Evolutionary conservation across 192 early-diverging fungal species (phyloP).

Genomic region (Entomortierella beljakovae): DNA sequence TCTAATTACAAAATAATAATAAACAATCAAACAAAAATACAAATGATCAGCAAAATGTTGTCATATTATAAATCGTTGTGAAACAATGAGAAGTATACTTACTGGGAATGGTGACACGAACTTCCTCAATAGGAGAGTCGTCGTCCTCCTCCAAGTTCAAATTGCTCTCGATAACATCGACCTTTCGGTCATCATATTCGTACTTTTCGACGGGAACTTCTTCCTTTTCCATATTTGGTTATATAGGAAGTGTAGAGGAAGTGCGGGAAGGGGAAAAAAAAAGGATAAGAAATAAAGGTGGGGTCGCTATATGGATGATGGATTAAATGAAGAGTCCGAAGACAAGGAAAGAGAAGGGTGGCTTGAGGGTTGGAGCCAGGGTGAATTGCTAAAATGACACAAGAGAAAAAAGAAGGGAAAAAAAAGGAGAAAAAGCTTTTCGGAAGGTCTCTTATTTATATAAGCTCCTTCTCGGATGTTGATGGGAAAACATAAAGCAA

Average conservation of each 20-base stretch:
- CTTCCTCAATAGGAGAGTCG: conserved; percentile 60
- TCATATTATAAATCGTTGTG: neutral
- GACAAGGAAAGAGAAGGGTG: neutral
- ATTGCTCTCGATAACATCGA: conserved; percentile 1
- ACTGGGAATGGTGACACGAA: conserved; percentile 55
- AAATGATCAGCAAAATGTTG: too few species aligned
- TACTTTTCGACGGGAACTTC: conserved; percentile 31
- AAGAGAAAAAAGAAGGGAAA: too few species aligned
- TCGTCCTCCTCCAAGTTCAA: conserved; percentile 40
- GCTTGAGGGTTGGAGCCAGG: too few species aligned
- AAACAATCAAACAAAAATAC: neutral
- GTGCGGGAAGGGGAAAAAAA: neutral
- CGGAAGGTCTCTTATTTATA: too few species aligned
- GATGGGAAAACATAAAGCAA: too few species aligned
- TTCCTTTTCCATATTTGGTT: conserved; percentile 33
- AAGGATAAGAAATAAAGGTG: neutral
- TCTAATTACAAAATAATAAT: conserved; percentile 15
- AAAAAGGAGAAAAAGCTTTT: too few species aligned
- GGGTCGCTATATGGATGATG: too few species aligned
- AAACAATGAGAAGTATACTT: neutral
- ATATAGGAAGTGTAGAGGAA: neutral
- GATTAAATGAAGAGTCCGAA: conserved; percentile 1
- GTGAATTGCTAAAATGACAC: too few species aligned
- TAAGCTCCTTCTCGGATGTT: too few species aligned
- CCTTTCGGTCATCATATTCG: conserved; percentile 12